A percentile compares a stretch with the other conserved stretches of the same genome.
These are phyloP conservation scores for Ustilago loliicola DNA, from an alignment of 1,284 basidiomycete species.

Conservation along the genomic window DNA sequence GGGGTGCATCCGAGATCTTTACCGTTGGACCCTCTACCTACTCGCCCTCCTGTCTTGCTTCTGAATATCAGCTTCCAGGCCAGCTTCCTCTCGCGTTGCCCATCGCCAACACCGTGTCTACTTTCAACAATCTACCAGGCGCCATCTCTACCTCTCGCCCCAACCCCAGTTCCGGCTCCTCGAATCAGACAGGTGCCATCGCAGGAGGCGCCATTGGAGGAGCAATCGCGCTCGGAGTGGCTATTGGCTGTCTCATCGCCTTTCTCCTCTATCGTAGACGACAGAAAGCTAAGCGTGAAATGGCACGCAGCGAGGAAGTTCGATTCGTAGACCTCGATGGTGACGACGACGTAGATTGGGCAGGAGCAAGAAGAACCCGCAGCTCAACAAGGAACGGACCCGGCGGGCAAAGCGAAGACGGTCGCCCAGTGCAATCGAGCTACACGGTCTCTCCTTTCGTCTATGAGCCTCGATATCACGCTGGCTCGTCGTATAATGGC, in stretches of 20 bases:
- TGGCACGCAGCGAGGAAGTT: constrained; percentile 53
- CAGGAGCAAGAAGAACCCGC: constrained; percentile 11
- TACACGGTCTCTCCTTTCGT: constrained; percentile 55
- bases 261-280: constrained; percentile 54
- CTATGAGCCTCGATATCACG: constrained; percentile 38
- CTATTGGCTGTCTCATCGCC: constrained; percentile 44
- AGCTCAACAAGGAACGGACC: constrained; percentile 12
- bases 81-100: constrained; percentile 32
- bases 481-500: constrained; percentile 13
- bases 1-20: constrained; percentile 51
- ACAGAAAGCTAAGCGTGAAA: constrained; percentile 44
- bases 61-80: constrained; percentile 20
- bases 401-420: constrained; percentile 10
- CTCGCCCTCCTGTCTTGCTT: constrained; percentile 27
- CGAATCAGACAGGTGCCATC: constrained; percentile 43
- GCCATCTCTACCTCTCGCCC: constrained; percentile 34
- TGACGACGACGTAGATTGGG: constrained; percentile 48
- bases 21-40: constrained; percentile 30
- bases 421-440: constrained; percentile 8
- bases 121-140: constrained; percentile 46
- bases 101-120: constrained; percentile 30
- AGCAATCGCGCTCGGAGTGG: constrained; percentile 48
- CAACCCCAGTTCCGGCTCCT: not conserved
- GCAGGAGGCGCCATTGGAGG: constrained; percentile 62
- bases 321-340: constrained; percentile 61